Evolutionary conservation across 805 yeast genomes (phyloP).

Genomic region (Teunomyces cretensis): DNA sequence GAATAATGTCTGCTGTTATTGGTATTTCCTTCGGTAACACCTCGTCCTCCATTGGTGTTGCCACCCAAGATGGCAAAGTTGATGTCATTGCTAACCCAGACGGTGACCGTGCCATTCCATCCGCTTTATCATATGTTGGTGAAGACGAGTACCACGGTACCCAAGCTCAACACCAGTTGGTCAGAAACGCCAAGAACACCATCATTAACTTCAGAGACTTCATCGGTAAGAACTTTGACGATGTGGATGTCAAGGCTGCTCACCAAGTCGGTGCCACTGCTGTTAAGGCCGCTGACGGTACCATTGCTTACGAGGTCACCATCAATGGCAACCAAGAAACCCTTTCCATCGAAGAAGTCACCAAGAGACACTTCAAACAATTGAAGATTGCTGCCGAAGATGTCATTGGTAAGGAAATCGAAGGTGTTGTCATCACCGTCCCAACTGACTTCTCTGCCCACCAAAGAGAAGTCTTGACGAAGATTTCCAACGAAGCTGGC

Average conservation of each 20-base stretch:
- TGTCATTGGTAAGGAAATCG: conserved; percentile 77
- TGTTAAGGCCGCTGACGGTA: conserved; percentile 58
- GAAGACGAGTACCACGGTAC: conserved; percentile 96
- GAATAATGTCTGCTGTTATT: conserved; percentile 55
- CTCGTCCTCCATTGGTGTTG: conserved; percentile 89
- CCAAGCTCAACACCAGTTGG: conserved; percentile 88
- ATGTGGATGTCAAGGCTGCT: conserved; percentile 63
- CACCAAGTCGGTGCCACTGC: conserved; percentile 58
- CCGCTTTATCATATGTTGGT: conserved; percentile 88
- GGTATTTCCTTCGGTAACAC: conserved; percentile 98
- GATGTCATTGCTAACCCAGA: conserved; percentile 99
- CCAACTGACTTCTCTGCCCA: conserved; percentile 82
- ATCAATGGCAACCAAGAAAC: conserved; percentile 50
- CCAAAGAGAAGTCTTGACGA: conserved; percentile 64
- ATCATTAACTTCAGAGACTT: conserved; percentile 91
- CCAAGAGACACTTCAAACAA: conserved; percentile 79
- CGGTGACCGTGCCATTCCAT: conserved; percentile 96
- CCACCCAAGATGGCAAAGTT: conserved; percentile 81
- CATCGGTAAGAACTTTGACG: conserved; percentile 71
- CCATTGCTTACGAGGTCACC: conserved; percentile 63
- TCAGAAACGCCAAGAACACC: conserved; percentile 87
- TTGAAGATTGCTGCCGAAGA: conserved; percentile 89
- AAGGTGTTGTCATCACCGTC: conserved; percentile 83
- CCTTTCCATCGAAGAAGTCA: conserved; percentile 72
- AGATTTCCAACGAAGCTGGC: conserved; percentile 68